These are phyloP conservation scores for Jackrogersella minutella DNA, from an alignment of 495 filamentous ascomycete species.

Conservation along the genomic window DNA sequence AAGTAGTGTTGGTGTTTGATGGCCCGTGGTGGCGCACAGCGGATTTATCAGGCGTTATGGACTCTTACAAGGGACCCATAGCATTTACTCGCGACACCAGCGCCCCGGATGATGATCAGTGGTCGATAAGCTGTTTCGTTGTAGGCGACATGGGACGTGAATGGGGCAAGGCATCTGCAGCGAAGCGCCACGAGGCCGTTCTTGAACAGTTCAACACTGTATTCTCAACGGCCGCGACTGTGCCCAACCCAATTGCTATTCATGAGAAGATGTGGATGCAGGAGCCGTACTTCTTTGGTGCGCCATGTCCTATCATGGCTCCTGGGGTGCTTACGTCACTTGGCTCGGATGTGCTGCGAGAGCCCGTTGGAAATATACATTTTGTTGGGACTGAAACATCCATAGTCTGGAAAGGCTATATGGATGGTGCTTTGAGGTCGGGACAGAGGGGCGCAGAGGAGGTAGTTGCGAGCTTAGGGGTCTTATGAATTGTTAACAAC, in stretches of 20 bases:
- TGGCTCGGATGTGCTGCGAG: constrained; percentile 19
- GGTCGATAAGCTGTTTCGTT: constrained; percentile 54
- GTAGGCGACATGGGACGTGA: constrained; percentile 44
- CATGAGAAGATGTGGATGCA: constrained; percentile 31
- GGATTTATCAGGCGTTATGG: constrained; percentile 45
- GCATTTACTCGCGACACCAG: constrained; percentile 53
- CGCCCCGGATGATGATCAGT: constrained; percentile 45
- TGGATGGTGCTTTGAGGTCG: constrained; percentile 54
- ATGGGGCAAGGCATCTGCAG: constrained; percentile 39
- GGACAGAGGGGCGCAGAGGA: constrained; percentile 50
- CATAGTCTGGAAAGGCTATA: constrained; percentile 53
- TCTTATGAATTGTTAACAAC: too few species aligned
- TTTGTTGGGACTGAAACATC: constrained; percentile 55
- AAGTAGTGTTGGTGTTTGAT: constrained; percentile 49
- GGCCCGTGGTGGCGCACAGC: constrained; percentile 52
- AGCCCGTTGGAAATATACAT: constrained; percentile 47
- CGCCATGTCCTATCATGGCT: constrained; percentile 34
- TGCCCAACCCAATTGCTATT: constrained; percentile 25
- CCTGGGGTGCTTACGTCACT: constrained; percentile 23
- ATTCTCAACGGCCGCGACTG: constrained; percentile 10
- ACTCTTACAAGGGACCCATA: constrained; percentile 47
- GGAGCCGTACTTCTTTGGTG: constrained; percentile 34
- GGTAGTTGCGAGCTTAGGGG: constrained; percentile 27
- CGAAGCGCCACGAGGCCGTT: constrained; percentile 4
- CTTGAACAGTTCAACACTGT: constrained; percentile 14